A percentile compares a stretch with the other conserved stretches of the same genome.
Evolutionary conservation across 805 yeast species (phyloP).

Genomic region (Schizosaccharomyces lindneri): DNA sequence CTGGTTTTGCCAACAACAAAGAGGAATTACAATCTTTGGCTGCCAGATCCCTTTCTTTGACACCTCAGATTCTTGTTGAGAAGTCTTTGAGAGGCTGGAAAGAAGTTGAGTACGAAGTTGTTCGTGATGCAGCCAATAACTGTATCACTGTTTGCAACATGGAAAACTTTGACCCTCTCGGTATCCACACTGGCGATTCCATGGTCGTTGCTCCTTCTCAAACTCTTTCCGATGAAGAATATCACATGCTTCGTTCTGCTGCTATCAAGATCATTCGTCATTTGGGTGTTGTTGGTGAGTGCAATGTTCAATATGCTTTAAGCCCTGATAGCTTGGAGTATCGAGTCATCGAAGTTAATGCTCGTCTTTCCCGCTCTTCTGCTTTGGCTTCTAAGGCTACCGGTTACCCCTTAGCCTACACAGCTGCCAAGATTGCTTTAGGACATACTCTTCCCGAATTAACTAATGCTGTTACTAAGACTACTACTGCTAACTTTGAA

Average conservation of each 20-base stretch:
- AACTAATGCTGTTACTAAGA: conserved; percentile 75
- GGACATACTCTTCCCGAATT: conserved; percentile 80
- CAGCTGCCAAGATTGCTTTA: conserved; percentile 89
- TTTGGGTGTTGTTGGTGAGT: conserved; percentile 96
- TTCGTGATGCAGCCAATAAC: conserved; percentile 87
- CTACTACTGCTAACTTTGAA: conserved; percentile 89
- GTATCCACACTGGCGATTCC: conserved; percentile 97
- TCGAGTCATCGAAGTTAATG: conserved; percentile 93
- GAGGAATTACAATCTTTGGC: conserved; percentile 68
- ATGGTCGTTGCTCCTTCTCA: conserved; percentile 97
- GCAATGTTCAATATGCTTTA: conserved; percentile 91
- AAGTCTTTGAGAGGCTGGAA: conserved; percentile 92
- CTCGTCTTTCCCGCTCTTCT: conserved; percentile 93
- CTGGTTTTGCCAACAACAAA: conserved; percentile 77
- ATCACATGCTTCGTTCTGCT: conserved; percentile 91
- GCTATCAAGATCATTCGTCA: conserved; percentile 94
- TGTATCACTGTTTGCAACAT: conserved; percentile 97
- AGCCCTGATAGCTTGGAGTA: conserved; percentile 84
- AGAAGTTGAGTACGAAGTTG: conserved; percentile 95
- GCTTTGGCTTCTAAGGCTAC: conserved; percentile 97
- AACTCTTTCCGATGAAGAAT: conserved; percentile 87
- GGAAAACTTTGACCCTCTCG: conserved; percentile 97
- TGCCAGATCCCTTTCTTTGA: conserved; percentile 63
- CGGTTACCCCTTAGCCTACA: conserved; percentile 92
- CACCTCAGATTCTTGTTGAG: conserved; percentile 91